Conservation (phyloP, 1,284 basidiomycete genomes). For the Moesziomyces aphidis region DNA sequence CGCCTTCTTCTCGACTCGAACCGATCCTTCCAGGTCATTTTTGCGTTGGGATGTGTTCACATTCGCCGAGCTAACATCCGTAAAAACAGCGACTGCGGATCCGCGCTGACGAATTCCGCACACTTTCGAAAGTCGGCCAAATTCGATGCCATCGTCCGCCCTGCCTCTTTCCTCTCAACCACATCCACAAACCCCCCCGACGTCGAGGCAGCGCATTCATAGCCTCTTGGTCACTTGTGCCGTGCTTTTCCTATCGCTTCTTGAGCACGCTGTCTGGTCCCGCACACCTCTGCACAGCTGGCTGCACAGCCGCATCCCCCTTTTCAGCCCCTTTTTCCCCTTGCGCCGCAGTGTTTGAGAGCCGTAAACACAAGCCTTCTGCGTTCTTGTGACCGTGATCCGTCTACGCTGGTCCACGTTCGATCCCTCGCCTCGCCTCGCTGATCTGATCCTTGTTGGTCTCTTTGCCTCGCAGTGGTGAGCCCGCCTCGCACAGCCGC, state of each 20-base stretch:
- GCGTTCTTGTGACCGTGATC: slow-evolving; percentile 2
- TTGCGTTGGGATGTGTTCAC: too few species aligned
- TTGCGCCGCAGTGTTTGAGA: slow-evolving; percentile 19
- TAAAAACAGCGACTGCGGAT: too few species aligned
- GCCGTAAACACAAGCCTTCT: slow-evolving; percentile 4
- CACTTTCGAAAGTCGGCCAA: neutral
- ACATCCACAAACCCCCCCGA: slow-evolving; percentile 19
- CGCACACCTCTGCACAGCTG: slow-evolving; percentile 1
- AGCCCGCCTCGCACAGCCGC: too few species aligned
- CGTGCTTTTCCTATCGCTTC: slow-evolving; percentile 14
- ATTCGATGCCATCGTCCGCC: neutral
- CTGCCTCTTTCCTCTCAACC: slow-evolving; percentile 10
- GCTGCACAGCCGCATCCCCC: slow-evolving; percentile 1
- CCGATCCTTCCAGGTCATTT: too few species aligned
- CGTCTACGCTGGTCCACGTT: too few species aligned
- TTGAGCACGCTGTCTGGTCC: slow-evolving; percentile 1
- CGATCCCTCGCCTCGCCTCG: too few species aligned
- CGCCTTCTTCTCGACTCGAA: too few species aligned
- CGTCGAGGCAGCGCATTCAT: slow-evolving; percentile 10
- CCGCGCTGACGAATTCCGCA: neutral
- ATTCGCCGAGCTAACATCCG: too few species aligned
- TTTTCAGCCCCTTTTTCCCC: neutral
- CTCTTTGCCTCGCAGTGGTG: too few species aligned
- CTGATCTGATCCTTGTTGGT: too few species aligned
- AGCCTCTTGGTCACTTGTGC: slow-evolving; percentile 19